Evolutionary conservation across 2,329 filamentous ascomycete species (phyloP).

Genomic region (Neonectria ditissima): DNA sequence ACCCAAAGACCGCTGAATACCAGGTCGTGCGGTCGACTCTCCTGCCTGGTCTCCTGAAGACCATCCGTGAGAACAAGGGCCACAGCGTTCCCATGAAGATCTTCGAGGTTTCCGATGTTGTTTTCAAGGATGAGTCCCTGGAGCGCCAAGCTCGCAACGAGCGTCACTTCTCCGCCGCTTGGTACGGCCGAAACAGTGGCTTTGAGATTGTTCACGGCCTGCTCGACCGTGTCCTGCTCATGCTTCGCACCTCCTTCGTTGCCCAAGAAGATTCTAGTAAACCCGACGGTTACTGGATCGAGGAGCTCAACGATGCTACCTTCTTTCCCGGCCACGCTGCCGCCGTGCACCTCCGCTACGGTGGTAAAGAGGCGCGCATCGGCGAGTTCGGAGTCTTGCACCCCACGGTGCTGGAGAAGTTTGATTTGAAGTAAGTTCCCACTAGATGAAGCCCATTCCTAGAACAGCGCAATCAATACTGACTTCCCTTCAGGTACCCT

Average conservation of each 20-base stretch:
- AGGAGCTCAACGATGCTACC: conserved; percentile 89
- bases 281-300: conserved; percentile 89
- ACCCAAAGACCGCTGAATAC: conserved; percentile 93
- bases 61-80: conserved; percentile 91
- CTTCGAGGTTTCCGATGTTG: conserved; percentile 91
- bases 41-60: conserved; percentile 90
- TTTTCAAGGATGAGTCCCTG: conserved; percentile 83
- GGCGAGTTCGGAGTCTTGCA: conserved; percentile 95
- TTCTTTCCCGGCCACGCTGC: conserved; percentile 94
- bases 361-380: conserved; percentile 79
- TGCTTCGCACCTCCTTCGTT: conserved; percentile 87
- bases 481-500: conserved; percentile 72
- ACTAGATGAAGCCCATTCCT: neutral
- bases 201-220: conserved; percentile 97
- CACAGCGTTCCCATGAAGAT: conserved; percentile 91
- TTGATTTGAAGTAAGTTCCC: conserved; percentile 79
- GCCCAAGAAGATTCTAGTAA: conserved; percentile 68
- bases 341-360: conserved; percentile 81
- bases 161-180: conserved; percentile 94
- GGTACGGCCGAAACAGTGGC: conserved; percentile 92
- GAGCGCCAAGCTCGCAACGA: conserved; percentile 94
- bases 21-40: conserved; percentile 91
- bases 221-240: conserved; percentile 89
- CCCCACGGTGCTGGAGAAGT: conserved; percentile 92
- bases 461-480: conserved; percentile 26